Base-by-base conservation (phyloP, 441 rosid genomes). In the Populus hybrid region DNA sequence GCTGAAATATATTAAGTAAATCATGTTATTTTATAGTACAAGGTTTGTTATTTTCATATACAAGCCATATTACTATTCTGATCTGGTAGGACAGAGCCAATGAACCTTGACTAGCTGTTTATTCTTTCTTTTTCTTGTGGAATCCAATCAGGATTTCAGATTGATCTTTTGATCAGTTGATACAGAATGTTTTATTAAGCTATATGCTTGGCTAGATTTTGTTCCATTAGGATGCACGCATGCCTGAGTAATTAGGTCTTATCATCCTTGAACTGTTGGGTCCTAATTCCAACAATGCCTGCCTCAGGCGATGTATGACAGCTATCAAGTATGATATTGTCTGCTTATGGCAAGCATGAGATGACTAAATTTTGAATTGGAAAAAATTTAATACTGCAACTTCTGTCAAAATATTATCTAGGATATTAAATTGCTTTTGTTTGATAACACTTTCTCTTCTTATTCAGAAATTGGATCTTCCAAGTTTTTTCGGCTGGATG, bases 401-500 rank as follows among this genome's bases (percentile, higher is more conserved):
- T 42, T 64, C 24, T n/a, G 21, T 45, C 66, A n/a, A 29, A 71
- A 14, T 38, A 64, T 11, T 77, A 12, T 23, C 50, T 66, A 33
- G 16, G n/a, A 50, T 73, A 1, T 72, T 72, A 50, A 29, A 11
- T 79, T 68, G 40, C 18, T 79, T 16, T 50, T 33, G 1, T 64
- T 74, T 69, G 6, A 10, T 63, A 23, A 70, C 26, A 26, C 21
- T 73, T 61, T 42, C 53, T 71, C 18, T 81, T 26, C 75, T 2
- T 61, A 2, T 71, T 84, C 88, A 95, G 98, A 89, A 82, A 81
- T 92, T 84, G 99, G 97, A 81, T 88, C 94, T 7, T 78, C 86
- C 77, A 92, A 83, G 67, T 92, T 92, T 81, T 93, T 89, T 79
- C 92, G 97, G 82, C 97, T 95, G 74, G 93, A 92, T 74, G 94